Conservation (phyloP, 1,284 basidiomycete species). For the Puccinia triticina region DNA sequence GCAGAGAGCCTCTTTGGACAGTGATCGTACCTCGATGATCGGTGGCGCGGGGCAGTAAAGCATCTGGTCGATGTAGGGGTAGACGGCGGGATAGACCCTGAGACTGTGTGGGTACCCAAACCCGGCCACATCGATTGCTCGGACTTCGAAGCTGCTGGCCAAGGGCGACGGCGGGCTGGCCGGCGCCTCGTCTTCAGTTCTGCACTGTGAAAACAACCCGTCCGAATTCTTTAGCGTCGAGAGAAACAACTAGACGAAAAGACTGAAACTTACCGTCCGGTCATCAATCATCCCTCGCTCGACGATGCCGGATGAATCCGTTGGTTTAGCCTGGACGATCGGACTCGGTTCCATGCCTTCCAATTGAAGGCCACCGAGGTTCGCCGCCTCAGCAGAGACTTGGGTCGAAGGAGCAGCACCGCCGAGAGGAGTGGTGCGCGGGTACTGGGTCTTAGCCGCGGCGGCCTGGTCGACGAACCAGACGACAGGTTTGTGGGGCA, state of each 20-base stretch:
- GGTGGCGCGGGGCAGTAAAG: conserved; percentile 17
- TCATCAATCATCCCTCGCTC: background rate
- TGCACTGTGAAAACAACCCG: background rate
- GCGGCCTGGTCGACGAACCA: conserved; percentile 45
- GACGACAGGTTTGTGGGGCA: conserved; percentile 1
- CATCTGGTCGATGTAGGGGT: conserved; percentile 28
- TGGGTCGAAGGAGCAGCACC: background rate
- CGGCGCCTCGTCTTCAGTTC: background rate
- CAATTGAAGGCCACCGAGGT: background rate
- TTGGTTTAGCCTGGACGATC: background rate
- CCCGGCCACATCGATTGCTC: background rate
- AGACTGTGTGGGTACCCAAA: conserved; percentile 43
- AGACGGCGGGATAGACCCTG: conserved; percentile 37
- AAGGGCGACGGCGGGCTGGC: too few relatives aligned
- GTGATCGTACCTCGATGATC: background rate
- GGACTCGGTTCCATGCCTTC: background rate
- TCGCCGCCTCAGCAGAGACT: background rate
- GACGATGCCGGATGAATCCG: background rate
- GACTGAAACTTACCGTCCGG: background rate
- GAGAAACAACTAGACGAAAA: background rate
- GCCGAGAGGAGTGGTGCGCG: background rate
- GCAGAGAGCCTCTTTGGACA: background rate
- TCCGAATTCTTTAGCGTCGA: background rate
- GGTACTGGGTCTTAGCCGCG: conserved; percentile 6
- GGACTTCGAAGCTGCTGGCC: background rate